Conservation (phyloP, 1,139 yeast species). For the Yamadazyma songkhlaensis region DNA sequence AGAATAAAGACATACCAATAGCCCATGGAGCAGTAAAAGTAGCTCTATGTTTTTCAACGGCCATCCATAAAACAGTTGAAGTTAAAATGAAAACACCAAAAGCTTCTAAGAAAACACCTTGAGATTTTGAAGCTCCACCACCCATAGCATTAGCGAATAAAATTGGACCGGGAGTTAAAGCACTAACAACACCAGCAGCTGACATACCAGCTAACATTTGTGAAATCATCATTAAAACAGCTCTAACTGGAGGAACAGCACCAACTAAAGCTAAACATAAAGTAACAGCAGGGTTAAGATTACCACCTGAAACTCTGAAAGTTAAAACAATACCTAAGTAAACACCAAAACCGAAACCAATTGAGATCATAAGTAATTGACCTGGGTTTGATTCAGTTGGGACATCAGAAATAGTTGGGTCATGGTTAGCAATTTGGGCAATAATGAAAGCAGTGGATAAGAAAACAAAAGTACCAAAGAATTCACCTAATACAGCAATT, state of each 20-base stretch:
- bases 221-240: constrained; percentile 58
- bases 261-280: constrained; percentile 66
- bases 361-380: constrained; percentile 71
- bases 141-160: constrained; percentile 73
- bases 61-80: constrained; percentile 75
- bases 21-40: constrained; percentile 57
- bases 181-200: constrained; percentile 88
- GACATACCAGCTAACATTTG: constrained; percentile 88
- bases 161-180: constrained; percentile 82
- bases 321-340: constrained; percentile 73
- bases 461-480: constrained; percentile 83
- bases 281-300: constrained; percentile 88
- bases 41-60: constrained; percentile 78
- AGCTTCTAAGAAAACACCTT: constrained; percentile 82
- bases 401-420: constrained; percentile 32
- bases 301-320: constrained; percentile 85
- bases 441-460: constrained; percentile 79
- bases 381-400: constrained; percentile 56
- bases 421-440: constrained; percentile 82
- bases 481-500: constrained; percentile 51
- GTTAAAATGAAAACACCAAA: constrained; percentile 76
- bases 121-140: constrained; percentile 65
- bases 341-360: constrained; percentile 87
- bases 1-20: constrained; percentile 50
- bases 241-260: constrained; percentile 74